phyloP scores from a whole-genome alignment of 805 yeast species.

The Wickerhamiella siamensis region DNA sequence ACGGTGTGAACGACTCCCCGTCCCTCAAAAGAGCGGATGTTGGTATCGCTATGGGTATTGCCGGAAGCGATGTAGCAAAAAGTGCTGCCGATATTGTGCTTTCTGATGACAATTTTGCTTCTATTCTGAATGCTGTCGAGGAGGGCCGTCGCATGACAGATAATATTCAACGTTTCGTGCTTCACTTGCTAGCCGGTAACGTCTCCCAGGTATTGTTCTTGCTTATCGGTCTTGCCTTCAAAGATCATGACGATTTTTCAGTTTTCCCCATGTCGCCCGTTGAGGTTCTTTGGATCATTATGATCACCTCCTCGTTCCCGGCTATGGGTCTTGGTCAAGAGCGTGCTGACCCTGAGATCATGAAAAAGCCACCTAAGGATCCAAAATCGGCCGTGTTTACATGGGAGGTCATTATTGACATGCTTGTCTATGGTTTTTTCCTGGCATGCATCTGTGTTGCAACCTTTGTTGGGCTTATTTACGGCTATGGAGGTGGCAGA shows the following conservation, averaged over 20 bases:
- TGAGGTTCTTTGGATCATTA: conserved; percentile 67
- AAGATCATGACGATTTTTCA: conserved; percentile 46
- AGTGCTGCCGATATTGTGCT: conserved; percentile 68
- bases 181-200: conserved; percentile 58
- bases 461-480: conserved; percentile 51
- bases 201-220: conserved; percentile 56
- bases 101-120: conserved; percentile 65
- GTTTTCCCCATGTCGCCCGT: conserved; percentile 76
- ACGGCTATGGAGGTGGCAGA: conserved; percentile 49
- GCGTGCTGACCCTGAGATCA: conserved; percentile 46
- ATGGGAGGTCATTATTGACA: conserved; percentile 51
- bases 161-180: conserved; percentile 63
- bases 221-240: conserved; percentile 60
- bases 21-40: conserved; percentile 63
- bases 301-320: conserved; percentile 67
- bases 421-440: conserved; percentile 56
- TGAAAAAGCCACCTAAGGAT: conserved; percentile 50
- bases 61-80: conserved; percentile 76
- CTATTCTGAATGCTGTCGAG: conserved; percentile 62
- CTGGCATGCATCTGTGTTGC: conserved; percentile 60
- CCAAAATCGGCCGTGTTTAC: conserved; percentile 44
- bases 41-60: conserved; percentile 73
- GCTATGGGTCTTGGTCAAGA: conserved; percentile 73
- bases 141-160: conserved; percentile 72
- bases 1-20: conserved; percentile 74